Evolutionary conservation across 352 stramenopile species (phyloP), one percentile per base, ranked within the genome.

Genomic region (Globisporangium nunn): DNA sequence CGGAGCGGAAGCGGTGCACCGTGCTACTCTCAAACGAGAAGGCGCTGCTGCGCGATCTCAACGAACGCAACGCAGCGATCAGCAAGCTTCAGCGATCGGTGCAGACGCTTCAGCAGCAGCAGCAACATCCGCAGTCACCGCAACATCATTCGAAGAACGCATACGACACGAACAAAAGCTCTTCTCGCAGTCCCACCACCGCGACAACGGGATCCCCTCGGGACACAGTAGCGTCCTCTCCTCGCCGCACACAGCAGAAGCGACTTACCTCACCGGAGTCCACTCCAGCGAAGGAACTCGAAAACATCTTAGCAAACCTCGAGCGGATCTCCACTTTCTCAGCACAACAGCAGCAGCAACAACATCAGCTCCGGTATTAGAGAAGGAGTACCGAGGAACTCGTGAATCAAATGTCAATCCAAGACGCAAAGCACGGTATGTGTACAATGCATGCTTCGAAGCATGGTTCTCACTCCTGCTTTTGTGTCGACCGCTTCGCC

Each of bases 301-400:
- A 87, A 37, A 68, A 81, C 33, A 58, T 89, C n/a, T 64, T 89
- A 54, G 74, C 66, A 52, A 87, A 83, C 49, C 62, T 89, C 49
- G 79, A 89, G 60, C 79, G 70, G 46, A 89, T 87, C 30, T 87
- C 79, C 4, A 63, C 83, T 50, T 84, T 87, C 31, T 87, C 75
- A 14, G 54, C 67, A 29, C 65, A 71, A 50, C 54, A 67, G 54
- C 70, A 60, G 11, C 29, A n/a, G 30, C 18, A 35, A 35, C 28
- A 52, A 6, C 30, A 41, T n/a, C n/a, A n/a, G 35, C 30, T 56
- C 17, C 56, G 45, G 31, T 58, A 58, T 33, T 56, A 48, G 39
- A 39, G 14, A 40, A 44, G 14, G 3, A 44, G 39, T 10, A 10
- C n/a, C n/a, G n/a, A n/a, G n/a, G n/a, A n/a, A n/a, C n/a, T 44